Base-by-base conservation (phyloP, 306 rosid species). In the Trichosanthes truncata region DNA sequence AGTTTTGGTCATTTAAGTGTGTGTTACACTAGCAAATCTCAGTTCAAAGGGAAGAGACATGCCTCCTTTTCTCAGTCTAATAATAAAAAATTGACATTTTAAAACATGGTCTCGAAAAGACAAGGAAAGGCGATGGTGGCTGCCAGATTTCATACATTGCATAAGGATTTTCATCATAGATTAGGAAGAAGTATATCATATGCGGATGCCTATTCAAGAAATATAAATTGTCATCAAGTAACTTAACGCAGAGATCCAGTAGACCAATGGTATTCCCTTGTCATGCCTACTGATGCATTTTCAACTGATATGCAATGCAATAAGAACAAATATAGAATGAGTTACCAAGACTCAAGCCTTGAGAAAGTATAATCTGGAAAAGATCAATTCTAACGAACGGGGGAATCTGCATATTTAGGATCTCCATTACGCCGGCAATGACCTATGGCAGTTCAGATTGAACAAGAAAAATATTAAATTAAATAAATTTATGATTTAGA, bases 371-470 rank as follows among this genome's bases (percentile, higher is more conserved):
- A 86, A 91, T 87, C 87, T 95, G 93, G 85, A 95, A 90, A 85
- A 90, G 90, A 91, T 95, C 99, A 65, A 95, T 87, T 89, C 99
- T 84, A 78, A 95, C 84, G 86, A 89, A 93, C 35, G 97, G 97
- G 84, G 96, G 91, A 88, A 95, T 95, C 87, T 87, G 92, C 84
- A 83, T 59, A 79, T 88, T 88, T 77, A 95, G 97, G 66, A 78
- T 81, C 78, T 90, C 92, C 96, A 95, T 86, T 77, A 88, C 87
- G 71, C 96, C 97, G n/a, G 96, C 84, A 83, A 93, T 84, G 80
- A 93, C 97, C 99, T 95, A 92, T 82, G 81, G 29, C 23, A 66
- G 36, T 33, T 79, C 76, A 79, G n/a, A 79, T 36, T 63, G 74
- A 48, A 77, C 52, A 38, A 29, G 23, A 61, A 77, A 74, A 15